Base-by-base conservation (phyloP, 202 grass and related monocot species). In the Dendrocalamus latiflorus region DNA sequence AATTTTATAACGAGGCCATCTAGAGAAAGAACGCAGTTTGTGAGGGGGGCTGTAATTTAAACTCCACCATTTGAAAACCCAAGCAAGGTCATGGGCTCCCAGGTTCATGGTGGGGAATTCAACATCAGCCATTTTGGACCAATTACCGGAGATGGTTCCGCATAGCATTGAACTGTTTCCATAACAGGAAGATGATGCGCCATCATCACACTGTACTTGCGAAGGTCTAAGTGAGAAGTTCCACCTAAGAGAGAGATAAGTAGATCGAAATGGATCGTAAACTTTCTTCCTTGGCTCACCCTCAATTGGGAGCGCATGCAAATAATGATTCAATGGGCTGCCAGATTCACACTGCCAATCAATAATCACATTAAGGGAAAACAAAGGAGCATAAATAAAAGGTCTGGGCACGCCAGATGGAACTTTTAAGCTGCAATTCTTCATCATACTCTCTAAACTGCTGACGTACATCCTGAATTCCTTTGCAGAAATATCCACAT, bases 301-400 rank as follows among this genome's bases (percentile, higher is more conserved):
- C 89, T 99, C 96, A 76, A 90, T 59, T 57, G 96, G 96, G 83
- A 99, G 93, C 28, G 96, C 93, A 81, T 93, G 89, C 72, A 99
- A 90, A 87, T 95, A 99, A 80, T 99, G 96, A 92, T 95, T 92
- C 54, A 91, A 87, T 72, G 96, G 93, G 76, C 77, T 90, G 20
- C 93, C 86, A 82, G 96, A 99, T 83, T 99, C 93, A 83, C 96
- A 99, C 73, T 95, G 90, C 96, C 96, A 99, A 81, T 95, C 91
- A 59, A 95, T 99, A 77, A 87, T 79, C 68, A 99, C 96, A 87
- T 92, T 92, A 33, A 95, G 78, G 67, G 91, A 88, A 88, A 99
- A 99, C 67, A 81, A 73, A 86, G 93, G 93, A 81, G 91, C 80
- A 81, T 88, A 82, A 48, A 99, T 89, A 82, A 95, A 99, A 82